Percentiles rank a stretch among this genome's conserved stretches.
Conservation (phyloP, 1,284 basidiomycete genomes). For the Erythrobasidium hasegawianum region DNA sequence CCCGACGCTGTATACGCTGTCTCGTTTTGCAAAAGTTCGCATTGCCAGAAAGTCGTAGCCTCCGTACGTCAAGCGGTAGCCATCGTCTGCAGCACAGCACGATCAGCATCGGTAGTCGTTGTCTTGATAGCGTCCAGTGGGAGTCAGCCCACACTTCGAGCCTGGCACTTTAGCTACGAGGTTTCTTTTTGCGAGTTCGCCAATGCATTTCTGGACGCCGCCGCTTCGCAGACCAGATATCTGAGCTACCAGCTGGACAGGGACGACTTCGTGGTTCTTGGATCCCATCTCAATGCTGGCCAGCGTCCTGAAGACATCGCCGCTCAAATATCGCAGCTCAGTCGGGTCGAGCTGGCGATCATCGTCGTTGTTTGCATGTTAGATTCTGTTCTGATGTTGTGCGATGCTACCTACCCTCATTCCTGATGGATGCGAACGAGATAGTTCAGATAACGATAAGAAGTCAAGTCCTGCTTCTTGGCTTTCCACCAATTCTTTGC, state of each 20-base stretch:
- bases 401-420: too few relatives aligned
- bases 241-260: slow-evolving; percentile 79
- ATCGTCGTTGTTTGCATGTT: too few relatives aligned
- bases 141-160: slow-evolving; percentile 65
- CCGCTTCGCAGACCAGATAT: slow-evolving; percentile 86
- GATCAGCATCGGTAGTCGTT: neutral
- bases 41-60: slow-evolving; percentile 96
- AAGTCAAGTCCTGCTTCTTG: neutral
- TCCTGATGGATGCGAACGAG: neutral
- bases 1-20: slow-evolving; percentile 76
- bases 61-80: slow-evolving; percentile 93
- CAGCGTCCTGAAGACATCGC: slow-evolving; percentile 90
- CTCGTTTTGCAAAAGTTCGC: slow-evolving; percentile 83
- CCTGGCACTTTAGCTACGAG: slow-evolving; percentile 86
- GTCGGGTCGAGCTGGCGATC: slow-evolving; percentile 72
- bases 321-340: slow-evolving; percentile 85
- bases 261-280: slow-evolving; percentile 96
- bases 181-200: slow-evolving; percentile 83
- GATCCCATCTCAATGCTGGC: slow-evolving; percentile 96
- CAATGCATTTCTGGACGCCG: slow-evolving; percentile 88
- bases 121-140: neutral
- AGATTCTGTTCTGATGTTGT: too few relatives aligned
- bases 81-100: slow-evolving; percentile 69
- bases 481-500: neutral
- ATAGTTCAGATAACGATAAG: neutral